These are phyloP conservation scores for Geotrichum cucujoidarum DNA, from an alignment of 1,139 yeast species.

Conservation along the genomic window DNA sequence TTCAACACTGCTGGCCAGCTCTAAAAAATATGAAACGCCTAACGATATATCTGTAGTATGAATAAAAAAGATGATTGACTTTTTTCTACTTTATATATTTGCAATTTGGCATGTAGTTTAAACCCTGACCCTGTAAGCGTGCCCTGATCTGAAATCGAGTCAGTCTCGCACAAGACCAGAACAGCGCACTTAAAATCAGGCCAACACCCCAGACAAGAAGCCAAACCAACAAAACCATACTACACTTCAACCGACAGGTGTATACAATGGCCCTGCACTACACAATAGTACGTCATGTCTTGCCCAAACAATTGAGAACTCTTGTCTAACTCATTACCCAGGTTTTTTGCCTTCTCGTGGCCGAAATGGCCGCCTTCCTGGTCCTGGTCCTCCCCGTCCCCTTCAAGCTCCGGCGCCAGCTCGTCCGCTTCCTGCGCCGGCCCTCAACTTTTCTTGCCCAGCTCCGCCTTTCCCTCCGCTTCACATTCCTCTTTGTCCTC, in stretches of 20 bases:
- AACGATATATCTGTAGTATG: background rate
- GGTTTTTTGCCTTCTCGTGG: constrained; percentile 65
- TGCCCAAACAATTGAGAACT: background rate
- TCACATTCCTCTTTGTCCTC: constrained; percentile 77
- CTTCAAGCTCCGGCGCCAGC: constrained; percentile 60
- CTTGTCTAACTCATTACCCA: constrained; percentile 26
- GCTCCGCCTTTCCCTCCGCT: constrained; percentile 72
- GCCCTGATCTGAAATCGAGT: no score
- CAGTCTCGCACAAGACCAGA: no score
- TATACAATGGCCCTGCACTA: constrained; percentile 67
- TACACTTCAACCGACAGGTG: no score
- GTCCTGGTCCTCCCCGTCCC: constrained; percentile 85
- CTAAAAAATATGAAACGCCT: constrained; percentile 10
- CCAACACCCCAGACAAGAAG: no score
- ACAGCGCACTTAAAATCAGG: no score
- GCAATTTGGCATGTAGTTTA: background rate
- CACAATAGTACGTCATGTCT: constrained; percentile 46
- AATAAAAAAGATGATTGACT: background rate
- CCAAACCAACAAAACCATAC: no score
- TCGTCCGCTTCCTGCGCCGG: constrained; percentile 60
- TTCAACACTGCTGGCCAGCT: constrained; percentile 51
- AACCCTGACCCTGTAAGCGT: background rate
- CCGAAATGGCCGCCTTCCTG: constrained; percentile 79
- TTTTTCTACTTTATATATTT: background rate
- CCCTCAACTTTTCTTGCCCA: constrained; percentile 69